These are phyloP conservation scores for Diaporthe ilicicola DNA, from an alignment of 2,329 filamentous ascomycete species.

Conservation along the genomic window DNA sequence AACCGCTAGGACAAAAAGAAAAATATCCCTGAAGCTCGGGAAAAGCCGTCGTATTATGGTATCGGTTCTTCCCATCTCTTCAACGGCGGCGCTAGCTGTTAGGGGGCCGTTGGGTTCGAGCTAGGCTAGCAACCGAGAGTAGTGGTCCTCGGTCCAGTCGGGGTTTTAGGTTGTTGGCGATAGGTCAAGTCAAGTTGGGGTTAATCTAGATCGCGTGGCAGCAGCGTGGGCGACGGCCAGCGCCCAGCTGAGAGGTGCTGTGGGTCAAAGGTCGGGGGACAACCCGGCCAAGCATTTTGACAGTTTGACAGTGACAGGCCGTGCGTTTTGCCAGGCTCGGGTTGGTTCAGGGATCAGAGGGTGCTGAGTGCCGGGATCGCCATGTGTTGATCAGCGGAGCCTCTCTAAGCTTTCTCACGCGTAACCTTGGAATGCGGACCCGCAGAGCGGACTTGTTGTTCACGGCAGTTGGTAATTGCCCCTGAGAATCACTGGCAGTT, in stretches of 20 bases:
- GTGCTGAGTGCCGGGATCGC: constrained; percentile 2
- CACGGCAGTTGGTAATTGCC: background rate
- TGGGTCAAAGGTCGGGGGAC: background rate
- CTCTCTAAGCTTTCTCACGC: constrained; percentile 8
- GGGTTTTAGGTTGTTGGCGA: background rate
- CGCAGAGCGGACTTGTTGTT: constrained; percentile 9
- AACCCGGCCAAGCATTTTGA: too few species aligned
- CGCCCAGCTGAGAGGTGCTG: background rate
- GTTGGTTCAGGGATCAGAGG: background rate
- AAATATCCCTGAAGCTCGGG: background rate
- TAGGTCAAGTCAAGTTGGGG: constrained; percentile 1
- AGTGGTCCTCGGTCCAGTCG: background rate
- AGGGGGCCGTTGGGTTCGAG: background rate
- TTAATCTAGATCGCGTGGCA: background rate
- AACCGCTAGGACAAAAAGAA: background rate
- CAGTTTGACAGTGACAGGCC: background rate
- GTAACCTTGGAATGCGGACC: constrained; percentile 9
- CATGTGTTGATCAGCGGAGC: background rate
- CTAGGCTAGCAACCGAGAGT: background rate
- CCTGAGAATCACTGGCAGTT: background rate
- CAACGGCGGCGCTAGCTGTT: background rate
- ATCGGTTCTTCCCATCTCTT: background rate
- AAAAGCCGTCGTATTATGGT: too few species aligned
- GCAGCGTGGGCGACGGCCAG: background rate
- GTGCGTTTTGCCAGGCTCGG: too few species aligned